A percentile compares a stretch with the other conserved stretches of the same genome.
phyloP scores from a whole-genome alignment of 2,329 filamentous ascomycete genomes.

The Akanthomyces uredinophilus region DNA sequence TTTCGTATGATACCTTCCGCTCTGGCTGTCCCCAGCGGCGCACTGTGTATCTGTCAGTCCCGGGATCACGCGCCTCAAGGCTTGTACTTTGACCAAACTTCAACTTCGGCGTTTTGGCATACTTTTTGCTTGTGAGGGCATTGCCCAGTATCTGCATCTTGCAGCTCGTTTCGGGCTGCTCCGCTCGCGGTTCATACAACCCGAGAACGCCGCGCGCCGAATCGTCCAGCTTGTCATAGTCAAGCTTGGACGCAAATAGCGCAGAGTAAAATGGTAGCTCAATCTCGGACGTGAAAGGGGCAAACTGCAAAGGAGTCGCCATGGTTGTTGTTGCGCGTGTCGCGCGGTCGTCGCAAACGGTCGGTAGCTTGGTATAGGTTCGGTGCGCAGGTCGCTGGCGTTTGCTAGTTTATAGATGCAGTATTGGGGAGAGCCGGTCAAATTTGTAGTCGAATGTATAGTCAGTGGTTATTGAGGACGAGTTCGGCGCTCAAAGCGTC shows the following conservation, averaged over 20 bases:
- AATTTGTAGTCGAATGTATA: background rate
- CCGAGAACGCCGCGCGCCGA: slow-evolving; percentile 82
- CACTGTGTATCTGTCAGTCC: slow-evolving; percentile 38
- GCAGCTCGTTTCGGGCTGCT: slow-evolving; percentile 69
- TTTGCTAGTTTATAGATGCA: background rate
- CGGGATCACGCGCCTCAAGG: background rate
- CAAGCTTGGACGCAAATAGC: slow-evolving; percentile 89
- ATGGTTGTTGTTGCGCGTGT: slow-evolving; percentile 35
- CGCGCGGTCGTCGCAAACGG: background rate
- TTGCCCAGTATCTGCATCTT: slow-evolving; percentile 87
- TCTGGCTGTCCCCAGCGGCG: slow-evolving; percentile 66
- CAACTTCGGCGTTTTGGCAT: slow-evolving; percentile 32
- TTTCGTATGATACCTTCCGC: slow-evolving; percentile 95
- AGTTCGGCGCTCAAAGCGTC: background rate
- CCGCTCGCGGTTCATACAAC: slow-evolving; percentile 78
- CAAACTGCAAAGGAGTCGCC: slow-evolving; percentile 59
- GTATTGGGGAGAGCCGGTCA: too few species aligned
- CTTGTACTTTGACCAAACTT: background rate
- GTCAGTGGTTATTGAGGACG: background rate
- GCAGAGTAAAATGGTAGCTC: slow-evolving; percentile 93
- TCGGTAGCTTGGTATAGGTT: background rate
- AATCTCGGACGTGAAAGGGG: slow-evolving; percentile 88
- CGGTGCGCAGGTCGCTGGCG: background rate
- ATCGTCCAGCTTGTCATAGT: slow-evolving; percentile 95
- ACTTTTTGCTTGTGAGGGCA: slow-evolving; percentile 80